Evolutionary conservation across 305 asterid species (phyloP), one percentile per base, ranked within the genome.

Genomic region (Ilex paraguariensis): DNA sequence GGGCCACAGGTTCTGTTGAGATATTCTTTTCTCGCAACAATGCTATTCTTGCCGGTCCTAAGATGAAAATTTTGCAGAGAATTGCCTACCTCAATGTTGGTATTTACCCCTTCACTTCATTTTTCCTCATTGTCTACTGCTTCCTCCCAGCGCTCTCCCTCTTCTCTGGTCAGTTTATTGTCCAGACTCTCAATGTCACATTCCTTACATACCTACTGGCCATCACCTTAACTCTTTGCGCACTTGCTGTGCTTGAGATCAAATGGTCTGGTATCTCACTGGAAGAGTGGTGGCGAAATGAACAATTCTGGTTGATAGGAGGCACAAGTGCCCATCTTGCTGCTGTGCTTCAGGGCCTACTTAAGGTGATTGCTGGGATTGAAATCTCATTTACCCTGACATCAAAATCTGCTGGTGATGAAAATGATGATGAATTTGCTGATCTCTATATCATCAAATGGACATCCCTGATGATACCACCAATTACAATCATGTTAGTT

Each of bases 1-100:
- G 98, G 98, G 98, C 98, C 28, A 93, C 98, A 0, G 97, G 97
- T 0, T 93, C 97, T 0, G 97, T 90, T 6, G 97, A 92, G 81
- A 92, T 92, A 56, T 92, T 92, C 83, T 92, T 93, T 62, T 93
- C 99, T 0, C 85, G 96, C 0, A 93, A 93, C 57, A 93, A 93
- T 0, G 97, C 99, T 0, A 33, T 90, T 30, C 56, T 93, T 14
- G 97, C 97, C 13, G 87, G 96, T 50, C 84, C 94, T 0, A 84
- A 66, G 75, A 84, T 93, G 94, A 86, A 87, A 77, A 12, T 92
- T 44, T 69, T 92, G 13, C 98, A 92, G 62, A 70, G 98, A 59
- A 65, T 92, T 1, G 97, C 98, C 0, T 92, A 92, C 69, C 95
- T 92, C 7, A 92, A 92, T n/a, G 97, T 92, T 3, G 98, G 96